These are phyloP conservation scores for Austroboletus niveus DNA, from an alignment of 1,284 basidiomycete species.

Conservation along the genomic window DNA sequence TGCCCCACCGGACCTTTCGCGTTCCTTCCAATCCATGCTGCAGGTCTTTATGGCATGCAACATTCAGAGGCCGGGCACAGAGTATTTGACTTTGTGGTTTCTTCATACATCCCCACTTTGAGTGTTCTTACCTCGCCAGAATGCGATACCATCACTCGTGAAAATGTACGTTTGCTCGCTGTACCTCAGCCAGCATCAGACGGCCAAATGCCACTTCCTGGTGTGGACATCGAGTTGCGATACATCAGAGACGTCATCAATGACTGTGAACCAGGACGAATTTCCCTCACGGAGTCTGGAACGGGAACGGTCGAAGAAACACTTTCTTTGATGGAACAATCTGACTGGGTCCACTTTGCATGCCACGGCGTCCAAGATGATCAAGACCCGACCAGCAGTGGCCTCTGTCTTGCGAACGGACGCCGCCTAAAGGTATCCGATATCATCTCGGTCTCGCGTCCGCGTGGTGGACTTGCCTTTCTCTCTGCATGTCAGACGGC, in stretches of 20 bases:
- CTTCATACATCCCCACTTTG: neutral
- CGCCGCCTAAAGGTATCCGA: too few species aligned
- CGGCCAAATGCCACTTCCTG: neutral
- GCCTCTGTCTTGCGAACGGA: too few species aligned
- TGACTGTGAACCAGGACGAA: neutral
- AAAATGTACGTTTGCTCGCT: neutral
- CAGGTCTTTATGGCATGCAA: too few species aligned
- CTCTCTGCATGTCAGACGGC: too few species aligned
- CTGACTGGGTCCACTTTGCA: neutral
- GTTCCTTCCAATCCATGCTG: too few species aligned
- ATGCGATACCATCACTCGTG: neutral
- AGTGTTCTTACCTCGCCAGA: neutral
- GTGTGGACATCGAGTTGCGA: constrained; percentile 1
- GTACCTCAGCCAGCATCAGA: neutral
- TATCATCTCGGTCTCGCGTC: too few species aligned
- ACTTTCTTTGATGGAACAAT: constrained; percentile 3
- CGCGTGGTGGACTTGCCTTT: too few species aligned
- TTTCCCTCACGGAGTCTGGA: neutral
- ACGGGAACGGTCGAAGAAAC: neutral
- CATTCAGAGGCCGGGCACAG: too few species aligned
- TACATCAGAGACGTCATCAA: neutral
- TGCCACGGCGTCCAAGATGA: too few species aligned
- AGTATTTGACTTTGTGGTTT: neutral
- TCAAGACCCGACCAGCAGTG: too few species aligned
- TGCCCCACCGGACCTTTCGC: too few species aligned